phyloP scores from a whole-genome alignment of 2,329 filamentous ascomycete species.

The Penicillium sp. region DNA sequence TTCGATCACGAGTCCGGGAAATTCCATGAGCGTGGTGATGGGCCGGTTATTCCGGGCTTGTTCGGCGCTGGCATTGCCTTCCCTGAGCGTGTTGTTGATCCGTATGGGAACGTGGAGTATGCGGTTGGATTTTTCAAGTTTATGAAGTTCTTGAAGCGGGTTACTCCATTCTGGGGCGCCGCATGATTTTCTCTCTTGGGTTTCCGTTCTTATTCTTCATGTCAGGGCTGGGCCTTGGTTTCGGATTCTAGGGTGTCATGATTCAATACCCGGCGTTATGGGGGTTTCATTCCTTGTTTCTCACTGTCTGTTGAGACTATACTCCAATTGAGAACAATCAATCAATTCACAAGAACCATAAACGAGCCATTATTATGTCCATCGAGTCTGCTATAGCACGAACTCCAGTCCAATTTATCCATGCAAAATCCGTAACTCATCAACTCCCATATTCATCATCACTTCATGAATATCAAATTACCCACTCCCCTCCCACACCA shows the following conservation, averaged over 20 bases:
- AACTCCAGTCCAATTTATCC: neutral
- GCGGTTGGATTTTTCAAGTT: slow-evolving; percentile 64
- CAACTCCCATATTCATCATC: neutral
- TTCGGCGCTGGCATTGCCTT: slow-evolving; percentile 62
- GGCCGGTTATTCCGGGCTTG: slow-evolving; percentile 47
- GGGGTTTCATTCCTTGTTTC: neutral
- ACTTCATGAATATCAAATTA: neutral
- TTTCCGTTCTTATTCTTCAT: neutral
- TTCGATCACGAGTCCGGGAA: slow-evolving; percentile 39
- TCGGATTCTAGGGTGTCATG: neutral
- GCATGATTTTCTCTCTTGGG: neutral
- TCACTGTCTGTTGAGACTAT: neutral
- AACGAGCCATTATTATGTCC: slow-evolving; percentile 1
- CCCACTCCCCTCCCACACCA: neutral
- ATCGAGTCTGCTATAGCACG: neutral
- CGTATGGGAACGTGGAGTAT: slow-evolving; percentile 57
- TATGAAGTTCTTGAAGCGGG: slow-evolving; percentile 58
- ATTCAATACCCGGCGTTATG: neutral
- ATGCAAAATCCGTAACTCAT: slow-evolving; percentile 1
- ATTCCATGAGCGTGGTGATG: slow-evolving; percentile 45
- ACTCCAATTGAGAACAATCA: neutral
- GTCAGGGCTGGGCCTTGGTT: neutral
- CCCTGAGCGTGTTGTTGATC: slow-evolving; percentile 58
- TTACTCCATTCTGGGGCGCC: slow-evolving; percentile 49
- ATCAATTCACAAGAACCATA: neutral